These are phyloP conservation scores for Suillus americanus DNA, from an alignment of 768 basidiomycete species.

Conservation along the genomic window DNA sequence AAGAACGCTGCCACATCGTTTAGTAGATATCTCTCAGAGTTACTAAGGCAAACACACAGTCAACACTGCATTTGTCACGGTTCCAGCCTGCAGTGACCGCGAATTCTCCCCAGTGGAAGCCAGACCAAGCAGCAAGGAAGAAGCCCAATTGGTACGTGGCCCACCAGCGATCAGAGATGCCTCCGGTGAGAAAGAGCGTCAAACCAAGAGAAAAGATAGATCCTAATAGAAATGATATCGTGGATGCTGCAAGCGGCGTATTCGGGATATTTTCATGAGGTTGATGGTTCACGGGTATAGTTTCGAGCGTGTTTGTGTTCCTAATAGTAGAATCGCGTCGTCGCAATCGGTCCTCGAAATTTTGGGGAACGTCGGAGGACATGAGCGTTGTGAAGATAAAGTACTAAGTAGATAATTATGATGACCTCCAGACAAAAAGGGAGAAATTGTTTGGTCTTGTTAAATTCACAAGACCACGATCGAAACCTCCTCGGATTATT, in stretches of 20 bases:
- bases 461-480: conserved; percentile 5
- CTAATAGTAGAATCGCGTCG: conserved; percentile 35
- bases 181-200: conserved; percentile 48
- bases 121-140: conserved; percentile 80
- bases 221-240: conserved; percentile 88
- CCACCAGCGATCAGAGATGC: conserved; percentile 53
- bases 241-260: conserved; percentile 76
- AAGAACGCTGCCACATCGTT: conserved; percentile 68
- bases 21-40: not conserved
- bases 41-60: conserved; percentile 61
- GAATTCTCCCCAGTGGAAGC: conserved; percentile 94
- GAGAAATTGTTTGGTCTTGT: conserved; percentile 20
- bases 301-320: conserved; percentile 49
- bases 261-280: conserved; percentile 73
- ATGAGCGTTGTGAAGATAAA: not conserved
- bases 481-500: not conserved
- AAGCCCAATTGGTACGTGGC: conserved; percentile 76
- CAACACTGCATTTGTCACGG: conserved; percentile 84
- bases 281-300: conserved; percentile 43
- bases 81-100: conserved; percentile 97
- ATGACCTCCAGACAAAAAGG: conserved; percentile 1
- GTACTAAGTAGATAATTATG: not conserved
- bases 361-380: conserved; percentile 22
- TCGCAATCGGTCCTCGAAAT: conserved; percentile 44
- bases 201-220: conserved; percentile 59